Evolutionary conservation across 1,284 basidiomycete genomes (phyloP), one percentile per base, ranked within the genome.

Genomic region (Cystobasidiaceae sp.): DNA sequence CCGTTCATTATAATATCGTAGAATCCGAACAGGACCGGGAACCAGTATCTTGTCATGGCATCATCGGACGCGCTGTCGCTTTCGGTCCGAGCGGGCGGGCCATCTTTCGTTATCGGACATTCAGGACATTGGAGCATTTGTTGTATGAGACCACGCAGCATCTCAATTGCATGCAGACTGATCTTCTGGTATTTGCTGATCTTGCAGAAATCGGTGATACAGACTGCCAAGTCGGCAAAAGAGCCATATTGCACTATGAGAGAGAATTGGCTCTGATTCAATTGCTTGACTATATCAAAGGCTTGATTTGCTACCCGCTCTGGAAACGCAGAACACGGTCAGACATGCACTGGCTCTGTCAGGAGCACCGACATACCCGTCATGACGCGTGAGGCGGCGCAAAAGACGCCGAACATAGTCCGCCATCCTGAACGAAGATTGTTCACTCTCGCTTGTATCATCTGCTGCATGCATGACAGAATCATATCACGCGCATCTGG

Each of bases 1-100:
- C 93, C 96, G 68, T 97, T 98, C 96, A 99, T 99, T 76, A 98
- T 94, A 68, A 99, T 93, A 77, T 98, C 96, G 79, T 96, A 97
- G 80, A 97, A 97, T 23, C 89, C 88, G 75, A 98, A 96, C 19
- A 98, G 81, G 3, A 93, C 86, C 0, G 96, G 96, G 80, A 91
- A 93, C 96, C 96, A 99, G 78, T 88, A 97, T 74, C 86, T 87
- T 78, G 59, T 68, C 67, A 64, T 68, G 34, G 39, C 41, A 32
- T 57, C 76, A 39, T 78, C 77, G 74, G 67, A 77, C 72, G 56
- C 78, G 75, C 23, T 75, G 75, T 54, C 69, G 32, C 52, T 46
- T 39, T 66, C 66, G 54, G 43, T 65, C 37, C 43, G 44, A 19
- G 30, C 39, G 6, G 50, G 46, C 34, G 62, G 56, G 8, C 64